Conservation (phyloP, 2,329 filamentous ascomycete genomes). For the Fonsecaea nubica region DNA sequence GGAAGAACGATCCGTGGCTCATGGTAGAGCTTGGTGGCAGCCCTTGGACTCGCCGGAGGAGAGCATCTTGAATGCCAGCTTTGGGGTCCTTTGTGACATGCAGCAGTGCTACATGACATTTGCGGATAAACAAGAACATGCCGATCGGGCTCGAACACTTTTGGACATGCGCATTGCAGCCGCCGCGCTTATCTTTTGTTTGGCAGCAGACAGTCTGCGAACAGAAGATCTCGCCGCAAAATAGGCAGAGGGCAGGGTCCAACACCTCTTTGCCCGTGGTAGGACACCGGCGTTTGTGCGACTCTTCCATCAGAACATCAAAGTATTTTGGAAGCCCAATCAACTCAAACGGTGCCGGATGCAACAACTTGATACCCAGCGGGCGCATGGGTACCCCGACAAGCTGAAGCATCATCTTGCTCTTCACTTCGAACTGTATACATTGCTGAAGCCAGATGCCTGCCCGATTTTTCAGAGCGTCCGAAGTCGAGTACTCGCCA, state of each 20-base stretch:
- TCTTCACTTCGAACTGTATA: conserved; percentile 44
- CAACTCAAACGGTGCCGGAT: conserved; percentile 92
- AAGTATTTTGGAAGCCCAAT: conserved; percentile 91
- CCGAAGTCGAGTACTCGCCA: conserved; percentile 48
- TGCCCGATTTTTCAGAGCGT: conserved; percentile 58
- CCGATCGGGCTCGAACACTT: conserved; percentile 64
- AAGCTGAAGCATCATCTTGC: conserved; percentile 39
- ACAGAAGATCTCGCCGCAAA: conserved; percentile 97
- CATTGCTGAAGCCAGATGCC: conserved; percentile 77
- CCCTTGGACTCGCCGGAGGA: conserved; percentile 20
- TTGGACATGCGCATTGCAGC: conserved; percentile 87
- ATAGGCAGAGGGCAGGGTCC: conserved; percentile 89
- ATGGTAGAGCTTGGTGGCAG: conserved; percentile 24
- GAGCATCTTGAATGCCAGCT: conserved; percentile 19
- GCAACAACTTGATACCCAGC: conserved; percentile 63
- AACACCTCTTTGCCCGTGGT: conserved; percentile 89
- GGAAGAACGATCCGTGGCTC: conserved; percentile 75
- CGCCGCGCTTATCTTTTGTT: conserved; percentile 71
- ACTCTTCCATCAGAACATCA: conserved; percentile 90
- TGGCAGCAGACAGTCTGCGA: conserved; percentile 92
- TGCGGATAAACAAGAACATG: conserved; percentile 95
- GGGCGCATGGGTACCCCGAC: conserved; percentile 44
- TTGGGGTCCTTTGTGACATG: conserved; percentile 55
- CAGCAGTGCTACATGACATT: conserved; percentile 88
- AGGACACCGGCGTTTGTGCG: conserved; percentile 80